Percentiles rank a stretch among this genome's conserved stretches.
phyloP scores from a whole-genome alignment of 1,284 basidiomycete genomes.

The Apiotrichum domesticum region DNA sequence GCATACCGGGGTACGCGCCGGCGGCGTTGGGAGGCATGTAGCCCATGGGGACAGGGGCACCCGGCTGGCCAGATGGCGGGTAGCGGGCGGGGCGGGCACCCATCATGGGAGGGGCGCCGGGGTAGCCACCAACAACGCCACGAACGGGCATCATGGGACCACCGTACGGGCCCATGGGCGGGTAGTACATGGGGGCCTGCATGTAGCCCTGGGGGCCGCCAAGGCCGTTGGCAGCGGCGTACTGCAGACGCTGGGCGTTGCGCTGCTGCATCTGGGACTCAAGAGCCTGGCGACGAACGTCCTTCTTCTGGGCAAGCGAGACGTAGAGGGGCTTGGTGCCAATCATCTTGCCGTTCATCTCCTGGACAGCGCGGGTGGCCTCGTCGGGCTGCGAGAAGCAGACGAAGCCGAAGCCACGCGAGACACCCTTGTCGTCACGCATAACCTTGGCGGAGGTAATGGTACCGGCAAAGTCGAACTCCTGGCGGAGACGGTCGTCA shows the following conservation, averaged over 20 bases:
- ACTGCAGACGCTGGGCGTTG: conserved; percentile 83
- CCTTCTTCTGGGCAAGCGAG: conserved; percentile 95
- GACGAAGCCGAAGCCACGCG: conserved; percentile 95
- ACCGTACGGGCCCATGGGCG: conserved; percentile 62
- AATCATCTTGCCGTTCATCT: conserved; percentile 99
- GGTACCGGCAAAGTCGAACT: conserved; percentile 95
- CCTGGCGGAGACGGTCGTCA: conserved; percentile 86
- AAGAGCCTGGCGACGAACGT: conserved; percentile 95
- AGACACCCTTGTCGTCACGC: conserved; percentile 78
- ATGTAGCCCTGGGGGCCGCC: conserved; percentile 66
- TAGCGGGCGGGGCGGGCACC: conserved; percentile 68
- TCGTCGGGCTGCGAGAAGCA: conserved; percentile 99
- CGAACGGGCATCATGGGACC: conserved; percentile 54
- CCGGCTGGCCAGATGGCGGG: conserved; percentile 59
- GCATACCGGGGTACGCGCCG: conserved; percentile 51
- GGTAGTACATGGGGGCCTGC: conserved; percentile 79
- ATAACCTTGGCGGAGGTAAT: conserved; percentile 99
- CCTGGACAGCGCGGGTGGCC: conserved; percentile 97
- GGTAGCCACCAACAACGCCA: conserved; percentile 34
- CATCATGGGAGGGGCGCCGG: conserved; percentile 67
- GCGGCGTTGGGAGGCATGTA: conserved; percentile 55
- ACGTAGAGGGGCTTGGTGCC: conserved; percentile 98
- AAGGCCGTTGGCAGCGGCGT: conserved; percentile 77
- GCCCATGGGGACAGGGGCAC: conserved; percentile 34
- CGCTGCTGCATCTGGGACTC: conserved; percentile 98